Conservation (phyloP, 768 basidiomycete species). For the Tubosaeta sp. region DNA sequence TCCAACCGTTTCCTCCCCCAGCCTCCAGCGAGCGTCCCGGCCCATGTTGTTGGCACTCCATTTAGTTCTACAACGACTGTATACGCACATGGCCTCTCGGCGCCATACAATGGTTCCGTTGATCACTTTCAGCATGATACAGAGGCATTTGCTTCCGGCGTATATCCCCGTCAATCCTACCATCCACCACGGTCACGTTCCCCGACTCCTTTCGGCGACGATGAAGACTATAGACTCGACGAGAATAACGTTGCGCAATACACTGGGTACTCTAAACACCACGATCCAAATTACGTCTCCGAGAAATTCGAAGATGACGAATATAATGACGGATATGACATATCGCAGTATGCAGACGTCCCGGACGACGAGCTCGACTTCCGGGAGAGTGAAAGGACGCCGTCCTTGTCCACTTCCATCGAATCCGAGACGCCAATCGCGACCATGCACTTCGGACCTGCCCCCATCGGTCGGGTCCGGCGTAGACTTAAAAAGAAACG, state of each 20-base stretch:
- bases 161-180: slow-evolving; percentile 45
- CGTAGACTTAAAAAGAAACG: slow-evolving; percentile 78
- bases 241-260: slow-evolving; percentile 55
- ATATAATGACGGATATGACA: slow-evolving; percentile 27
- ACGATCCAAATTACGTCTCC: slow-evolving; percentile 9
- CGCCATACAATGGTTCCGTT: slow-evolving; percentile 31
- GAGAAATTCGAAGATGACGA: slow-evolving; percentile 23
- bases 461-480: slow-evolving; percentile 72
- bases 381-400: slow-evolving; percentile 22
- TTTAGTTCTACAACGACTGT: slow-evolving; percentile 18
- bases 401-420: slow-evolving; percentile 26
- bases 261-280: slow-evolving; percentile 36
- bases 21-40: slow-evolving; percentile 10
- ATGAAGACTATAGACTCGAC: slow-evolving; percentile 64
- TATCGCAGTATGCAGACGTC: slow-evolving; percentile 27
- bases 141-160: slow-evolving; percentile 67
- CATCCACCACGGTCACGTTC: slow-evolving; percentile 64
- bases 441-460: slow-evolving; percentile 85
- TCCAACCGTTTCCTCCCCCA: slow-evolving; percentile 29
- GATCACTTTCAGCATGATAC: slow-evolving; percentile 64
- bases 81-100: slow-evolving; percentile 28
- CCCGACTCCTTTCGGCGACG: slow-evolving; percentile 69
- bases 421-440: slow-evolving; percentile 53
- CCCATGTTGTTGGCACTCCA: slow-evolving; percentile 20
- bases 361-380: slow-evolving; percentile 17